Base-by-base conservation (phyloP, 1,284 basidiomycete species). In the Microbotryum lychnidis-dioicae region DNA sequence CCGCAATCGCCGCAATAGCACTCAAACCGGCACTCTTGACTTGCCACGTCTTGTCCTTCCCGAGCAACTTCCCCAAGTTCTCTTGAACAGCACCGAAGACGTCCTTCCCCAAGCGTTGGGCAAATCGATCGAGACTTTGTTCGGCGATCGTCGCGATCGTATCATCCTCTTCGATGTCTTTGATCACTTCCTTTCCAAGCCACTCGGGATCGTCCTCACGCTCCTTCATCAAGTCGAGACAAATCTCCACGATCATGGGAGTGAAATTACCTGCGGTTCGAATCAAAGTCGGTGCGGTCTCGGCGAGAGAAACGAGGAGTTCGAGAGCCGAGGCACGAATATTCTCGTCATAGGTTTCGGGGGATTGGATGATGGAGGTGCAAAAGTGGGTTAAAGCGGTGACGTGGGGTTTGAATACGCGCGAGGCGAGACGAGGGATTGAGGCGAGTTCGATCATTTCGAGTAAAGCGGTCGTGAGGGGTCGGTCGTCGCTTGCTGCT, bases 381-480 rank as follows among this genome's bases (percentile, higher is more conserved):
- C 31, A 48, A 37, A 60, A 56, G 16, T 42, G 8, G 33, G 55
- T 33, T 25, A 60, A n/a, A 14, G 52, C 16, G 42, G 53, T 4
- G 16, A 60, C 48, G 54, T 60, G 54, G 6, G 53, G 20, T 33
- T 51, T 55, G 58, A 60, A 60, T n/a, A 60, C n/a, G 12, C 58
- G 46, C 20, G 58, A 50, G 16, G 58, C 48, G 10, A 60, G 37
- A 21, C 55, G 55, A 18, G 58, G 58, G 6, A 54, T 60, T 6
- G 46, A 46, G 5, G 58, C 58, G 46, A 60, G 58, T 21, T 60
- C 54, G 48, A 60, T 56, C 20, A 60, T 23, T 10, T 48, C 18
- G 21, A 56, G 47, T 3, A 56, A 42, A 4, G 58, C 58, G 5
- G 29, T 37, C 4, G 58, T 56, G 21, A 60, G 53, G 7, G 53